Evolutionary conservation across 208 protist species (phyloP).

Genomic region (Leishmania martiniquensis): DNA sequence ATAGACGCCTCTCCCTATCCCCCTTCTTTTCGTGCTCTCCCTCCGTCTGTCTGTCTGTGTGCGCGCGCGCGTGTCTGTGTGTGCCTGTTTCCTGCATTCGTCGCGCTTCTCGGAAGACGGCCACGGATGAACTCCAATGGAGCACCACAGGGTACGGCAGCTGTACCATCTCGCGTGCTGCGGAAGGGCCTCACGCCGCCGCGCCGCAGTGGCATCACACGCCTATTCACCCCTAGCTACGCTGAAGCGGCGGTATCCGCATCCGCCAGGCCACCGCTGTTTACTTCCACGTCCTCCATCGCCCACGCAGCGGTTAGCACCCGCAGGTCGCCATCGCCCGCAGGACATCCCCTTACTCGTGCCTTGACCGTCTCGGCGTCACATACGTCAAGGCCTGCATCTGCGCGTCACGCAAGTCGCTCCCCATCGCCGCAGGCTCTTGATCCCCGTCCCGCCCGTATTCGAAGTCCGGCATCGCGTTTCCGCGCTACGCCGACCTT

Average conservation of each 20-base stretch:
- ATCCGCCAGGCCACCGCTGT: neutral
- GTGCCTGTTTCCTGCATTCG: neutral
- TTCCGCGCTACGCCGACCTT: neutral
- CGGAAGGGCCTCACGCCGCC: neutral
- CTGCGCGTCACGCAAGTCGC: constrained; percentile 1
- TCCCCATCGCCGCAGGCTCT: neutral
- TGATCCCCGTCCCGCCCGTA: neutral
- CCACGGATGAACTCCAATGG: neutral
- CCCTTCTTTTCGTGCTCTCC: no score
- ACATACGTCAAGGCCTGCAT: neutral
- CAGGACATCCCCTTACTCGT: neutral
- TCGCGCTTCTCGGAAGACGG: neutral
- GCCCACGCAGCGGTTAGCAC: neutral
- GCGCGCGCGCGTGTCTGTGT: no score
- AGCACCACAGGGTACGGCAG: neutral
- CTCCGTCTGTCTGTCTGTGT: no score
- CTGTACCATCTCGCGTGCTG: neutral
- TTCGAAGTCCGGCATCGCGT: neutral
- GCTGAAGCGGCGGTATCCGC: neutral
- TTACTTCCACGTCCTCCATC: neutral
- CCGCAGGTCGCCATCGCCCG: neutral
- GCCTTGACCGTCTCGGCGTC: neutral
- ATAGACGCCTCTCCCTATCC: no score
- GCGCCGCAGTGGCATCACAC: constrained; percentile 26
- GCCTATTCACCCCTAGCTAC: constrained; percentile 8